These are phyloP conservation scores for Suhomyces guaymorum DNA, from an alignment of 1,139 yeast species.

Conservation along the genomic window DNA sequence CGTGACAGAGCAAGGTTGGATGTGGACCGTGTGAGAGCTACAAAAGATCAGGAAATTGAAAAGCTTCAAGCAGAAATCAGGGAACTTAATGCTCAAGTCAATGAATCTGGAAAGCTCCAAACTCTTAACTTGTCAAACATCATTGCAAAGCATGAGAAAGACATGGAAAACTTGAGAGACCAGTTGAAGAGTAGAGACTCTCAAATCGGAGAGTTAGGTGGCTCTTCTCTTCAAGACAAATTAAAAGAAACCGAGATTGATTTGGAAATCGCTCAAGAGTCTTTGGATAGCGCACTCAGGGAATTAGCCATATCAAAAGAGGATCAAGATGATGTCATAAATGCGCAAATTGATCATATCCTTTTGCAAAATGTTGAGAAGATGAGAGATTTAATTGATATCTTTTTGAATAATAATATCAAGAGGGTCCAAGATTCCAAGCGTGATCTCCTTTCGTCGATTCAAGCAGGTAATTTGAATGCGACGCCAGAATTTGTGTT, in stretches of 20 bases:
- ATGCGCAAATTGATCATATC: constrained; percentile 60
- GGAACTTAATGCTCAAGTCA: constrained; percentile 59
- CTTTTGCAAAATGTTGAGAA: constrained; percentile 51
- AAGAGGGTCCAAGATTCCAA: constrained; percentile 73
- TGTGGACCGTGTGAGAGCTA: constrained; percentile 68
- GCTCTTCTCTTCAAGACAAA: constrained; percentile 41
- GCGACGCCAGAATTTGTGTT: constrained; percentile 73
- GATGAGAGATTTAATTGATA: constrained; percentile 64
- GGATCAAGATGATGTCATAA: constrained; percentile 54
- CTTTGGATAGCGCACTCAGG: constrained; percentile 70
- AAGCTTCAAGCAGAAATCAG: constrained; percentile 66
- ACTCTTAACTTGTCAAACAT: constrained; percentile 65
- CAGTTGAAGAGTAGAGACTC: constrained; percentile 33
- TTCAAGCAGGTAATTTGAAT: constrained; percentile 82
- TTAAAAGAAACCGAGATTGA: constrained; percentile 75
- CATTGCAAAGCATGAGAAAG: constrained; percentile 62
- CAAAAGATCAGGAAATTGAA: constrained; percentile 68
- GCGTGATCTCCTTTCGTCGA: constrained; percentile 72
- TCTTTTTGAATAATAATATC: constrained; percentile 68
- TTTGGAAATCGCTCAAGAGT: constrained; percentile 75
- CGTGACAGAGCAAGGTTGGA: constrained; percentile 88
- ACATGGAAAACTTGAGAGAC: constrained; percentile 44
- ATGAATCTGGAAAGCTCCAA: constrained; percentile 65
- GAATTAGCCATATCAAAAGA: constrained; percentile 60
- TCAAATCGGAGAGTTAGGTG: constrained; percentile 10